These are phyloP conservation scores for Punica granatum DNA, from an alignment of 345 rosid species.

Conservation along the genomic window DNA sequence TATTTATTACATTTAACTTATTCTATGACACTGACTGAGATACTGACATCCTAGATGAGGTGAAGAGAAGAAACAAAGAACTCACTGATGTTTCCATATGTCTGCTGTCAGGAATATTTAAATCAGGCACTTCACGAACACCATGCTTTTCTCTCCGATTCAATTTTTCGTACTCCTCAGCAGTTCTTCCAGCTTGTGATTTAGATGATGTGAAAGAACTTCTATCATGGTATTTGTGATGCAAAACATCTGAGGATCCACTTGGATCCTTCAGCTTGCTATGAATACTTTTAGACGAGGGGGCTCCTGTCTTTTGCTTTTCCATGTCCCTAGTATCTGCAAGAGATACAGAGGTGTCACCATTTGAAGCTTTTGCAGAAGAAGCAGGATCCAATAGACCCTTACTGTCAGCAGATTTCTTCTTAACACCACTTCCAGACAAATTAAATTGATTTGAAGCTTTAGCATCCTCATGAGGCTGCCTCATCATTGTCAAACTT, in stretches of 20 bases:
- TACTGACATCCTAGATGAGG: not conserved
- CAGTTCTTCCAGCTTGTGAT: slow-evolving; percentile 39
- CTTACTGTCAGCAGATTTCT: slow-evolving; percentile 48
- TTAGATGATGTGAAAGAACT: slow-evolving; percentile 33
- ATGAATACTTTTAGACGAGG: slow-evolving; percentile 29
- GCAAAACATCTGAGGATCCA: slow-evolving; percentile 33
- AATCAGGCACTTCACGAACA: slow-evolving; percentile 36
- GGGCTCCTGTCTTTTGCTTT: slow-evolving; percentile 36
- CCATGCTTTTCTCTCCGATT: slow-evolving; percentile 50
- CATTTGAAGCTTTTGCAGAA: slow-evolving; percentile 34
- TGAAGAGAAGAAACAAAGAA: slow-evolving; percentile 8
- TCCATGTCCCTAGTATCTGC: slow-evolving; percentile 42
- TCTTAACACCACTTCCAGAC: slow-evolving; percentile 38
- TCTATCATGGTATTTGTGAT: slow-evolving; percentile 46
- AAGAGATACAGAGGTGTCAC: slow-evolving; percentile 27
- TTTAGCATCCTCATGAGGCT: slow-evolving; percentile 27
- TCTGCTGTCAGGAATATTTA: slow-evolving; percentile 51
- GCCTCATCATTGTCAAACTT: slow-evolving; percentile 25
- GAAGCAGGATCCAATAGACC: slow-evolving; percentile 30
- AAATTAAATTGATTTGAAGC: slow-evolving; percentile 33
- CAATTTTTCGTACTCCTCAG: slow-evolving; percentile 34
- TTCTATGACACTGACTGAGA: not conserved
- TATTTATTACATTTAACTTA: not conserved
- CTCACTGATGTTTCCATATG: slow-evolving; percentile 45
- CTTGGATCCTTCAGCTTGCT: slow-evolving; percentile 48